phyloP scores from a whole-genome alignment of 768 basidiomycete genomes.

The Gloeophyllum trabeum region DNA sequence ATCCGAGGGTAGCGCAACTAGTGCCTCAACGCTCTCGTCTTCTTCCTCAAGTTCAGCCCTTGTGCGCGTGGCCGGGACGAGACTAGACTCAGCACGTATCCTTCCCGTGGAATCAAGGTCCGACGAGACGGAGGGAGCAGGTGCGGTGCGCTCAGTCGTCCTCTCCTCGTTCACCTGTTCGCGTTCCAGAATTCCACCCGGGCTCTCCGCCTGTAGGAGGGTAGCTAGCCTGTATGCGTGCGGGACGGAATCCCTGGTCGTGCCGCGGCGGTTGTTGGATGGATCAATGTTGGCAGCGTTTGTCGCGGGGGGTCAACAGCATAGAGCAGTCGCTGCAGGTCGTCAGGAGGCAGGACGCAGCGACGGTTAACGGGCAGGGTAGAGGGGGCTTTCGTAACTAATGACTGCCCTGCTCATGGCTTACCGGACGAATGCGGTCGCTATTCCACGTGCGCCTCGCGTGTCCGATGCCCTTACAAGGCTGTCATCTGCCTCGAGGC shows the following conservation, averaged over 20 bases:
- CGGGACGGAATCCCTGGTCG: neutral
- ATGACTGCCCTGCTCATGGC: too few relatives aligned
- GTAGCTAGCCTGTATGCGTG: neutral
- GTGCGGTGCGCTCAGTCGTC: neutral
- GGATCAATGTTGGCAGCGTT: neutral
- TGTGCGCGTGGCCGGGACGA: constrained; percentile 56
- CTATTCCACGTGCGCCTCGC: too few relatives aligned
- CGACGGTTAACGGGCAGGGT: too few relatives aligned
- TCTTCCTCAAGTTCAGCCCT: constrained; percentile 50
- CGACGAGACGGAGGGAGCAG: constrained; percentile 16
- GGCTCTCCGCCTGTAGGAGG: too few relatives aligned
- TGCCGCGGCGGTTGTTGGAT: neutral
- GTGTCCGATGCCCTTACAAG: too few relatives aligned
- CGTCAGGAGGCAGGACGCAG: too few relatives aligned
- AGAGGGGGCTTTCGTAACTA: too few relatives aligned
- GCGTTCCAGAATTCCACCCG: neutral
- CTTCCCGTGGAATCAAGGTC: constrained; percentile 15
- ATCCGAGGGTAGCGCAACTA: constrained; percentile 8
- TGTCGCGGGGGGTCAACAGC: too few relatives aligned
- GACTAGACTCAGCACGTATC: constrained; percentile 22
- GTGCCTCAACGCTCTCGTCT: constrained; percentile 12
- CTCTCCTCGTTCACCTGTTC: neutral
- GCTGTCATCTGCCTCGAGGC: too few relatives aligned
- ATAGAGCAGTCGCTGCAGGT: too few relatives aligned
- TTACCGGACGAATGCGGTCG: too few relatives aligned